Evolutionary conservation across 2,329 filamentous ascomycete species (phyloP).

Genomic region (Aureobasidium sp.): DNA sequence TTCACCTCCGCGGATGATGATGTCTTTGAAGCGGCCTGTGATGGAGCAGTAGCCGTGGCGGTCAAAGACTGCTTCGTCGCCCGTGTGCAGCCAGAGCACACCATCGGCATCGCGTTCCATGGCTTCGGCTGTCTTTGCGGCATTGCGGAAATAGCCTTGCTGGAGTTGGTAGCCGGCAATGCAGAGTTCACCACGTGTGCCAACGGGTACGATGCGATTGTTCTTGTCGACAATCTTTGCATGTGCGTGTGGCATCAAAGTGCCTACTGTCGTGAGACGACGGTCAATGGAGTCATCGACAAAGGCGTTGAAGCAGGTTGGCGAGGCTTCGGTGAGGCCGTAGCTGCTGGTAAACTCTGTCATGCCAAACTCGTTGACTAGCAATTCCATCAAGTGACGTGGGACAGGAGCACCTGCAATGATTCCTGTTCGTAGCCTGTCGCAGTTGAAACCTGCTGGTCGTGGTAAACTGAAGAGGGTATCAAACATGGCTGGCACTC

Average conservation of each 20-base stretch:
- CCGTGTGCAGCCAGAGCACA: slow-evolving; percentile 56
- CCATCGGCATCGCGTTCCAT: slow-evolving; percentile 59
- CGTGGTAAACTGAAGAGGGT: slow-evolving; percentile 48
- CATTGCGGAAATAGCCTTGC: slow-evolving; percentile 58
- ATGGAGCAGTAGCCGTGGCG: slow-evolving; percentile 35
- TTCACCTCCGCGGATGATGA: slow-evolving; percentile 51
- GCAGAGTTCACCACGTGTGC: slow-evolving; percentile 65
- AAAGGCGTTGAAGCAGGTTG: slow-evolving; percentile 75
- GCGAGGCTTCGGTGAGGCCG: slow-evolving; percentile 66
- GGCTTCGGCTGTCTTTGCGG: slow-evolving; percentile 66
- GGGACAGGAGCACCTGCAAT: slow-evolving; percentile 74
- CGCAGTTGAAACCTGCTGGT: slow-evolving; percentile 41
- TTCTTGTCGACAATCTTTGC: slow-evolving; percentile 71
- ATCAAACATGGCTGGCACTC: slow-evolving; percentile 81
- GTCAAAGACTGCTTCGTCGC: slow-evolving; percentile 49
- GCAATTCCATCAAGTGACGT: slow-evolving; percentile 63
- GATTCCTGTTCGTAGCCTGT: slow-evolving; percentile 62
- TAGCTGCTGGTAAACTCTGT: slow-evolving; percentile 54
- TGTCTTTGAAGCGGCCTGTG: slow-evolving; percentile 27
- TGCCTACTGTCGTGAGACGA: slow-evolving; percentile 66
- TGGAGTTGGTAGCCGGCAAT: slow-evolving; percentile 73
- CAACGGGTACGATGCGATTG: slow-evolving; percentile 60
- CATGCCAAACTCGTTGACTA: slow-evolving; percentile 68
- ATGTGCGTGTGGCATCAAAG: slow-evolving; percentile 62
- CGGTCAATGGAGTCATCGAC: slow-evolving; percentile 62